Evolutionary conservation across 305 asterid species (phyloP), one percentile per base, ranked within the genome.

Genomic region (Fraxinus latifolia): DNA sequence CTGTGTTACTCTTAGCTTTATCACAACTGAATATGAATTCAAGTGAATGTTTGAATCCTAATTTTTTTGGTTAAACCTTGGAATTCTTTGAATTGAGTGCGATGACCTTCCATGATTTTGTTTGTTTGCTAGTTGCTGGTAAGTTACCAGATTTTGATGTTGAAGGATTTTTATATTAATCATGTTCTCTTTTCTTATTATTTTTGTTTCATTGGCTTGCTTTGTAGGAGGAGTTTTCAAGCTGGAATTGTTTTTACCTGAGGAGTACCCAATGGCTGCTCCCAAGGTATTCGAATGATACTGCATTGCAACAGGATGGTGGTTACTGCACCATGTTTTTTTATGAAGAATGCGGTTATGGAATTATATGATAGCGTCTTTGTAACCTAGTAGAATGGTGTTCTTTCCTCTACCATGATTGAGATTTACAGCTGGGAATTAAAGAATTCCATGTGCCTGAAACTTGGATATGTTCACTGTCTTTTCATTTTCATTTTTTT

Each of bases 181-280:
- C 70, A 27, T 67, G 74, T 27, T 27, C 29, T 27, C 29, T 27
- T 27, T 27, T 27, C 29, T 44, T 82, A n/a, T 53, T 79, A 60
- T 31, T 68, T 65, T 68, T 68, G 67, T 79, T 50, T 77, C 53
- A n/a, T 58, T 70, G 55, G 8, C 44, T 65, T 78, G 32, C 85
- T 75, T 68, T 84, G 77, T 78, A 96, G 98, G 99, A 44, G 99
- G 99, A 76, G 99, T 96, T 79, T 96, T 96, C 83, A 96, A 96
- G 96, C 91, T 96, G 86, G 99, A 96, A 91, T 87, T 96, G 58
- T 96, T 95, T 90, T 87, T 96, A 82, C 98, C 99, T 4, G 98
- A 94, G 88, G 98, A 96, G 82, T 96, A 96, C 83, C 99, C 99
- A 15, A 96, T 96, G 99, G 98, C 99, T 86, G 99, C 99, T 80